These are phyloP conservation scores for Cocos nucifera DNA, from an alignment of 176 grass and related monocot species.

Conservation along the genomic window DNA sequence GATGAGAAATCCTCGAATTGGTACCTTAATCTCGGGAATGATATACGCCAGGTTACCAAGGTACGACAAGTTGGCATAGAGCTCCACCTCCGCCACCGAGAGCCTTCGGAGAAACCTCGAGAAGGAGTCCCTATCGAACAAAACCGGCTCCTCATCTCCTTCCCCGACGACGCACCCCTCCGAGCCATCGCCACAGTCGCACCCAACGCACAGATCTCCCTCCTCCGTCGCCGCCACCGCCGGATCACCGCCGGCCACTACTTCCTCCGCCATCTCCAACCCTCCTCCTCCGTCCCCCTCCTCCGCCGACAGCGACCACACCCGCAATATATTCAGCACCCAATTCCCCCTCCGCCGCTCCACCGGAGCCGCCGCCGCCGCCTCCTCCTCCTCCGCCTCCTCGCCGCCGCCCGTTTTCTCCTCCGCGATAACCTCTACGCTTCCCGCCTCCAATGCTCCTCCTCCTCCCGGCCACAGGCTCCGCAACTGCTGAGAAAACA, in stretches of 20 bases:
- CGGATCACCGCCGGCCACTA: not conserved
- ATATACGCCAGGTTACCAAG: constrained; percentile 76
- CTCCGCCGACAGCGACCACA: constrained; percentile 47
- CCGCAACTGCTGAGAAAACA: constrained; percentile 6
- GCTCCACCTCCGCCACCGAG: constrained; percentile 35
- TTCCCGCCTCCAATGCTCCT: not conserved
- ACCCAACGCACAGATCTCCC: constrained; percentile 12
- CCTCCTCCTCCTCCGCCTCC: not conserved
- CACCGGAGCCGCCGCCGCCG: constrained; percentile 1
- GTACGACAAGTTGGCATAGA: constrained; percentile 72
- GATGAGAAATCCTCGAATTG: not conserved
- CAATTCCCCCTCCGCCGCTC: constrained; percentile 48
- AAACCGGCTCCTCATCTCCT: constrained; percentile 8
- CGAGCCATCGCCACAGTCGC: not conserved
- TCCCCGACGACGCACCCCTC: constrained; percentile 14
- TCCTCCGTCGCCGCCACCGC: constrained; percentile 26
- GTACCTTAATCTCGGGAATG: constrained; percentile 65
- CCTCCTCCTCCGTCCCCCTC: constrained; percentile 5
- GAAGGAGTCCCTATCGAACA: constrained; percentile 67
- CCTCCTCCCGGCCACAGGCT: constrained; percentile 30
- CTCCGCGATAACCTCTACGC: not conserved
- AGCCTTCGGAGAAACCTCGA: constrained; percentile 61
- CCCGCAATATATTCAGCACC: constrained; percentile 84
- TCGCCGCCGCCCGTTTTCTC: constrained; percentile 2
- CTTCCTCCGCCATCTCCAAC: not conserved